Evolutionary conservation across 306 rosid genomes (phyloP), one percentile per base, ranked within the genome.

Genomic region (Biancaea sappan): DNA sequence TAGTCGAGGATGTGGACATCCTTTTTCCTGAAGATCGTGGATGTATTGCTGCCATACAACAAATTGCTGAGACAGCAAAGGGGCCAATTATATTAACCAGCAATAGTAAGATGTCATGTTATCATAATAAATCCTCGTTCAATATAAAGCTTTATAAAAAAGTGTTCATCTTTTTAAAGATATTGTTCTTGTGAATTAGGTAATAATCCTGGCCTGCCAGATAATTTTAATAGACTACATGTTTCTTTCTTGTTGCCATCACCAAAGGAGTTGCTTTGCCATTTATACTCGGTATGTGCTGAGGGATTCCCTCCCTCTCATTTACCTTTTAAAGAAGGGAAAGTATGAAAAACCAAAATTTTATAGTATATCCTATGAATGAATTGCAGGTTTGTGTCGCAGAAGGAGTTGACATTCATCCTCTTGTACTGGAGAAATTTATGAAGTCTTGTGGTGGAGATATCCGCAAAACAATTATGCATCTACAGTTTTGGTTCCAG

Each of bases 401-500:
- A 16, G 98, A 91, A 86, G 80, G 80, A 78, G 79, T 78, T 72
- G 71, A 73, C 64, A 67, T 83, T 73, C 76, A 73, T 66, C 87
- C 95, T 69, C 59, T 73, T 74, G 60, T 90, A 66, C 77, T 94
- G 47, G 85, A 88, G 80, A 87, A 58, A 59, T 82, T 94, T 74
- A 66, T 94, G 70, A 82, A 54, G 46, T 87, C 73, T 79, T 88
- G 90, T 53, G 76, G 58, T 69, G 86, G 88, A 57, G 99, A 94
- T 80, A 86, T 94, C 60, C 92, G 97, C 48, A 91, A 94, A 88
- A 79, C 80, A 77, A 84, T 87, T 59, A 78, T 86, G 96, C 86
- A 87, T 73, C 93, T 94, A 79, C 99, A 94, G 85, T 94, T 88
- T 89, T 88, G 99, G 99, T 79, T 89, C 80, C 99, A 87, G 85